Evolutionary conservation across 192 early-diverging fungal species (phyloP).

Genomic region (Umbelopsis isabellina): DNA sequence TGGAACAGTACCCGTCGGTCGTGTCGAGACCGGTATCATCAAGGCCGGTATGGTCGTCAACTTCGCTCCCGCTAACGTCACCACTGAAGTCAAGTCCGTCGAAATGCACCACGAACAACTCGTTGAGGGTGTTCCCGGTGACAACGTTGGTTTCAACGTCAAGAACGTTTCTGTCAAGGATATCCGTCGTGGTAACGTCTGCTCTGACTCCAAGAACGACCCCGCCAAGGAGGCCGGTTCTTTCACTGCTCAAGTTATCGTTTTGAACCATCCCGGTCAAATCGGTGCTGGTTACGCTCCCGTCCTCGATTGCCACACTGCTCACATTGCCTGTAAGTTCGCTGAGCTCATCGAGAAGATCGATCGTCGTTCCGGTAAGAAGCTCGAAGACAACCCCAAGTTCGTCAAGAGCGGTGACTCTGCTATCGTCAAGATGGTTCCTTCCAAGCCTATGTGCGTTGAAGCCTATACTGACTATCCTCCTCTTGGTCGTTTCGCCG

Average conservation of each 20-base stretch:
- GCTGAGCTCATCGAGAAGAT: conserved; percentile 92
- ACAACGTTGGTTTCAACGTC: conserved; percentile 99
- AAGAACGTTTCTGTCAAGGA: conserved; percentile 98
- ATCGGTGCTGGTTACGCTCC: conserved; percentile 94
- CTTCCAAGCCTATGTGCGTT: conserved; percentile 96
- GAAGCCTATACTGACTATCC: conserved; percentile 93
- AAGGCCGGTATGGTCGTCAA: conserved; percentile 86
- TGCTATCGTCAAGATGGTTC: conserved; percentile 94
- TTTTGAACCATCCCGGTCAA: conserved; percentile 97
- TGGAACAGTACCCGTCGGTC: conserved; percentile 95
- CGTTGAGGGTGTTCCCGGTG: conserved; percentile 86
- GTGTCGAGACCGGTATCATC: conserved; percentile 96
- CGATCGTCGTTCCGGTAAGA: conserved; percentile 95
- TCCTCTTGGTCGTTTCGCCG: conserved; percentile 95
- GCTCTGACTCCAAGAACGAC: conserved; percentile 97
- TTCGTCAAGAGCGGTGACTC: conserved; percentile 95
- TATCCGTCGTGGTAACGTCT: conserved; percentile 96
- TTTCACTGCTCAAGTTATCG: conserved; percentile 95
- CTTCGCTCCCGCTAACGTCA: conserved; percentile 85
- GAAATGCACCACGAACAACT: conserved; percentile 98
- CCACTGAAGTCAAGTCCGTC: conserved; percentile 96
- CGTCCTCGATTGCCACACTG: conserved; percentile 95
- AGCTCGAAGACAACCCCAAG: conserved; percentile 91
- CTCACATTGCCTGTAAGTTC: conserved; percentile 98
- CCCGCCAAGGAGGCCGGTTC: conserved; percentile 89